These are phyloP conservation scores for Exserohilum rostratum DNA, from an alignment of 2,329 filamentous ascomycete genomes.

Conservation along the genomic window DNA sequence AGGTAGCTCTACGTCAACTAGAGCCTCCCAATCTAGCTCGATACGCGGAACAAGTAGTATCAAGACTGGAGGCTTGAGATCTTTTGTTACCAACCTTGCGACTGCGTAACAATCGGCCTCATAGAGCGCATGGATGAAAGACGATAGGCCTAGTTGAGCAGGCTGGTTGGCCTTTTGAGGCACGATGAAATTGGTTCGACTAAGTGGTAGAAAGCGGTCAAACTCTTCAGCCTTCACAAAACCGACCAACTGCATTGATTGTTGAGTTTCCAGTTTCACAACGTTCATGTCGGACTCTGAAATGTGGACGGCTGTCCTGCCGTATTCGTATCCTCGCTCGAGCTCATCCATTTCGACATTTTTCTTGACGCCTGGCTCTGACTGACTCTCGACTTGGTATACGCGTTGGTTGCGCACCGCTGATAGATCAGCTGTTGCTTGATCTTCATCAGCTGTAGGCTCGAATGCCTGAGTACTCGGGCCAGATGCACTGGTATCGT, in stretches of 20 bases:
- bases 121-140: conserved; percentile 83
- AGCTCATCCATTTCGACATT: conserved; percentile 83
- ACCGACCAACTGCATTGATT: conserved; percentile 80
- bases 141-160: conserved; percentile 83
- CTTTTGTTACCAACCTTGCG: conserved; percentile 83
- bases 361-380: conserved; percentile 75
- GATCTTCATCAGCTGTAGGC: conserved; percentile 52
- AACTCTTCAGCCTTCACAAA: conserved; percentile 82
- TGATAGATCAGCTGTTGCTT: conserved; percentile 57
- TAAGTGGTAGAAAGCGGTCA: conserved; percentile 84
- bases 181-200: conserved; percentile 77
- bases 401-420: conserved; percentile 77
- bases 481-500: conserved; percentile 53
- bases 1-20: conserved; percentile 88
- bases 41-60: conserved; percentile 81
- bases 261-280: conserved; percentile 80
- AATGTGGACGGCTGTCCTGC: conserved; percentile 88
- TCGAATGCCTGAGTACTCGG: conserved; percentile 60
- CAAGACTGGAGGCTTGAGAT: conserved; percentile 77
- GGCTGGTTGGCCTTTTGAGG: conserved; percentile 79
- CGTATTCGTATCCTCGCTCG: conserved; percentile 94
- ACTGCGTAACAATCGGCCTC: conserved; percentile 87
- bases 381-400: conserved; percentile 80
- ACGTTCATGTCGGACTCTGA: conserved; percentile 84
- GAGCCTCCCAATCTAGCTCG: conserved; percentile 78